Percentiles rank a stretch among this genome's conserved stretches.
Evolutionary conservation across 371 early-diverging fungal genomes (phyloP).

Genomic region (Mortierella sp.): DNA sequence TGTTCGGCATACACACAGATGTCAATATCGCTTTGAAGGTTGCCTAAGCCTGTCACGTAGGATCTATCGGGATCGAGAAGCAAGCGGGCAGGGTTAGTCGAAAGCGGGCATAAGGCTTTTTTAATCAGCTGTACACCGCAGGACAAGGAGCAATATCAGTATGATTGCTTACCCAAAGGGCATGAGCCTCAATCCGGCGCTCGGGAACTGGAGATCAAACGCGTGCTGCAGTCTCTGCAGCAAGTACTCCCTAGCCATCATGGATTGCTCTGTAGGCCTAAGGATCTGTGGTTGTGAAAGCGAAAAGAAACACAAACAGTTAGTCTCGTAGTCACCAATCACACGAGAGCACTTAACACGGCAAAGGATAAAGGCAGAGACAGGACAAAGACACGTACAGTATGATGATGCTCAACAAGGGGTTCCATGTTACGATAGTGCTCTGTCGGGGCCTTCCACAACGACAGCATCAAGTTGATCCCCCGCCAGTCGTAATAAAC

Average conservation of each 20-base stretch:
- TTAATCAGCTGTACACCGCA: too few species aligned
- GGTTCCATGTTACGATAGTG: constrained; percentile 4
- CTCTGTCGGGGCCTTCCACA: constrained; percentile 15
- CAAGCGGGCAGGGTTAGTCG: neutral
- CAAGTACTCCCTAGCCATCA: neutral
- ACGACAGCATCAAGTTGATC: constrained; percentile 17
- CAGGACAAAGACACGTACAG: constrained; percentile 15
- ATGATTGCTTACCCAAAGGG: constrained; percentile 39
- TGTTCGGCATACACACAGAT: constrained; percentile 20
- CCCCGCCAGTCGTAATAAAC: constrained; percentile 32
- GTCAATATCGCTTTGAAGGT: constrained; percentile 32
- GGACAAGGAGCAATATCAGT: neutral
- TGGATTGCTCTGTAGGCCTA: neutral
- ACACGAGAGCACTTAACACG: too few species aligned
- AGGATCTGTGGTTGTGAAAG: constrained; percentile 4
- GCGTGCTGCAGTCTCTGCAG: constrained; percentile 19
- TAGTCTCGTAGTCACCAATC: too few species aligned
- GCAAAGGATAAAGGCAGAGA: neutral
- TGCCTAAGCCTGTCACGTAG: constrained; percentile 27
- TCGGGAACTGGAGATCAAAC: constrained; percentile 21
- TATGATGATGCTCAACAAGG: constrained; percentile 4
- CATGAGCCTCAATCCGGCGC: constrained; percentile 11
- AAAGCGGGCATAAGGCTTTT: too few species aligned
- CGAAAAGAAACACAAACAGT: too few species aligned
- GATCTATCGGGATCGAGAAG: constrained; percentile 11